Evolutionary conservation across 176 grass and related monocot genomes (phyloP).

Genomic region (Triticum monococcum): DNA sequence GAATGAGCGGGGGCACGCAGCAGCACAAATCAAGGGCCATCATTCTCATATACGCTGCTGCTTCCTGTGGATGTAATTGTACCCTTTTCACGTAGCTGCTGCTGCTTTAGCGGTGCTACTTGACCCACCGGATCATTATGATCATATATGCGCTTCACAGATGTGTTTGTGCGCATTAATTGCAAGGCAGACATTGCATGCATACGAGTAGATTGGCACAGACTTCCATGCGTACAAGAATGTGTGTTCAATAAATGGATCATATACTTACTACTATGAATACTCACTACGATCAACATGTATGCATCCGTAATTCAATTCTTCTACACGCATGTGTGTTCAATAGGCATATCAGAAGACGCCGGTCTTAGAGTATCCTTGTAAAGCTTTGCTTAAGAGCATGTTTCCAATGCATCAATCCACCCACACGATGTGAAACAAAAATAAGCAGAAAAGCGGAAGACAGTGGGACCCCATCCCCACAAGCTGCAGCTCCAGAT

Average conservation of each 20-base stretch:
- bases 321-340: too few relatives aligned
- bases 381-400: neutral
- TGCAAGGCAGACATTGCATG: neutral
- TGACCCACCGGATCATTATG: constrained; percentile 12
- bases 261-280: neutral
- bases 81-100: neutral
- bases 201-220: constrained; percentile 13
- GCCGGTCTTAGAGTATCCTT: neutral
- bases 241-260: neutral
- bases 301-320: too few relatives aligned
- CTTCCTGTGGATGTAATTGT: constrained; percentile 40
- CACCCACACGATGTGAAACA: neutral
- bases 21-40: constrained; percentile 49
- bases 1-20: constrained; percentile 11
- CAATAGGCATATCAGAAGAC: neutral
- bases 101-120: neutral
- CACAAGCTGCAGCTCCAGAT: neutral
- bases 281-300: too few relatives aligned
- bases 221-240: constrained; percentile 24
- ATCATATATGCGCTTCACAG: neutral
- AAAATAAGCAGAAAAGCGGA: constrained; percentile 32
- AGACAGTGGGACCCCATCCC: neutral
- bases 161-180: neutral
- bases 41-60: constrained; percentile 36
- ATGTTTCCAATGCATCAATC: neutral